Base-by-base conservation (phyloP, 2,329 filamentous ascomycete genomes). In the Cladorrhinum sp. region DNA sequence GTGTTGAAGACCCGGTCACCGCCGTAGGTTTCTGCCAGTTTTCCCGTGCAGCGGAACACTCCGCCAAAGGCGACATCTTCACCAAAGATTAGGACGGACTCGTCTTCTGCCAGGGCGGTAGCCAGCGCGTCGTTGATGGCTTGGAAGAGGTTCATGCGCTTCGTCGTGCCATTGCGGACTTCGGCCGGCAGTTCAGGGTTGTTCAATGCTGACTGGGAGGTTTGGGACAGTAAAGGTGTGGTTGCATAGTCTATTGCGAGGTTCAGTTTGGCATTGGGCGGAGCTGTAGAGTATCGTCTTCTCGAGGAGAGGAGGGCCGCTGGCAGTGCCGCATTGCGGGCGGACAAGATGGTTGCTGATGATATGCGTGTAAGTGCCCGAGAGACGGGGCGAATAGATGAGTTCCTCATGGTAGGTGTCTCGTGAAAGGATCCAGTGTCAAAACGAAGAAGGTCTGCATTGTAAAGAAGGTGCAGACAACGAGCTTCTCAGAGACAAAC, bases 31-130 rank as follows among this genome's bases (percentile, higher is more conserved):
- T 92, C 90, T 29, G 92, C 87, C 16, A 99, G 82, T 68, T 93
- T 91, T 86, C 95, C 93, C 29, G 91, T 93, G 76, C 92, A 97
- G 59, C 95, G 85, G 72, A 99, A 99, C 16, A 99, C 95, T 57
- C 95, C 95, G 48, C 95, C 95, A 61, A 99, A 99, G 13, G 95
- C 91, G 7, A 99, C 92, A 72, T 99, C 95, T 75, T 99, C 95
- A 48, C 95, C 95, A 70, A 99, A 99, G 9, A 99, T 82, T 59
- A 98, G 79, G 22, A 96, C 92, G 18, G 88, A 87, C 65, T 96
- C 91, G 69, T 97, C 93, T 36, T 88, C 85, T 16, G 89, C 85
- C 25, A 99, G 82, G 23, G 93, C 91, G 61, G 89, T 90, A 22
- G 90, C 85, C 22, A 99, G 81, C 10, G 93, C 93, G 66, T 93